A percentile compares a stretch with the other conserved stretches of the same genome.
phyloP scores from a whole-genome alignment of 768 basidiomycete genomes.

The Boletus subparvulus region DNA sequence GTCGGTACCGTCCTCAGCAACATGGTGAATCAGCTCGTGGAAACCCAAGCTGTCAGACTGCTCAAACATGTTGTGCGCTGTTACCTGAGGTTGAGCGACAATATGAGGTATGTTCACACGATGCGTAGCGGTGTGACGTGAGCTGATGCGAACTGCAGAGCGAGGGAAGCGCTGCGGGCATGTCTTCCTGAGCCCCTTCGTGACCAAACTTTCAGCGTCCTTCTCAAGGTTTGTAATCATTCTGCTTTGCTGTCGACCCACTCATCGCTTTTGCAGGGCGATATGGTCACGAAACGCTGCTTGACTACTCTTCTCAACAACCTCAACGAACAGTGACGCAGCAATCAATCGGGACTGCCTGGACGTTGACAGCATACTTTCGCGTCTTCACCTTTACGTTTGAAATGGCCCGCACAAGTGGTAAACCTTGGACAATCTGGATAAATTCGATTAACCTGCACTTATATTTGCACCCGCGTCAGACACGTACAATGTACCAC shows the following conservation, averaged over 20 bases:
- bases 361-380: conserved; percentile 7
- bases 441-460: conserved; percentile 27
- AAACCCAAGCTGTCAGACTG: conserved; percentile 94
- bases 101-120: conserved; percentile 66
- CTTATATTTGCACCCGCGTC: conserved; percentile 30
- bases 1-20: conserved; percentile 98
- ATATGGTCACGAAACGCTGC: conserved; percentile 97
- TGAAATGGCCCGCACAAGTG: conserved; percentile 19
- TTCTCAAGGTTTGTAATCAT: conserved; percentile 70
- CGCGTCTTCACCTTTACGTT: conserved; percentile 10
- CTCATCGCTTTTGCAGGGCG: conserved; percentile 57
- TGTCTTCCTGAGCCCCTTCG: conserved; percentile 94
- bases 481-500: conserved; percentile 32
- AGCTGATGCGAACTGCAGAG: conserved; percentile 47
- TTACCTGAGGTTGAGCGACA: conserved; percentile 94
- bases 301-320: conserved; percentile 88
- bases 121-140: conserved; percentile 4
- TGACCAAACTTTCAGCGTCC: conserved; percentile 86
- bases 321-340: conserved; percentile 61
- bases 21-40: conserved; percentile 98
- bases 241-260: background rate
- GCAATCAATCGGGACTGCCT: background rate
- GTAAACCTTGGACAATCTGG: conserved; percentile 33
- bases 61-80: conserved; percentile 98
- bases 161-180: conserved; percentile 91